Evolutionary conservation across 2,329 filamentous ascomycete genomes (phyloP).

Genomic region (Fusarium sp.): DNA sequence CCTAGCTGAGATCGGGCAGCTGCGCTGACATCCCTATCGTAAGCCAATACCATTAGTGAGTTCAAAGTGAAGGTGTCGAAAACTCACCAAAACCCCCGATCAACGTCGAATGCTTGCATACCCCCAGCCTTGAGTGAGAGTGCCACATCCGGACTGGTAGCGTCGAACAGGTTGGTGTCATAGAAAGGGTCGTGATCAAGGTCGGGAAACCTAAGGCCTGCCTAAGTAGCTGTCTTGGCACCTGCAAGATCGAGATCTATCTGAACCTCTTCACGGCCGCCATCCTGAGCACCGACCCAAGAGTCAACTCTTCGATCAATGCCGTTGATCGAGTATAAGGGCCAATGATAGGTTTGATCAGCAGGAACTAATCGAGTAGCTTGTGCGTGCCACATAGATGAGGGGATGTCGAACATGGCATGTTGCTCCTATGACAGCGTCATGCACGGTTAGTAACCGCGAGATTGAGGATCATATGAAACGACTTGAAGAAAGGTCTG

Average conservation of each 20-base stretch:
- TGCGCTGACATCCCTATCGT: background rate
- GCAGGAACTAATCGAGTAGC: background rate
- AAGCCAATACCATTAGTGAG: accelerated
- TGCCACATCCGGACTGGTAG: accelerated
- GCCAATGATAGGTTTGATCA: background rate
- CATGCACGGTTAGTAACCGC: background rate
- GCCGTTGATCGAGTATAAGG: background rate
- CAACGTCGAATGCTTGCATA: background rate
- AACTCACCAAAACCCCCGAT: background rate
- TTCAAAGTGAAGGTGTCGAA: background rate
- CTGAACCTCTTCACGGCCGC: background rate
- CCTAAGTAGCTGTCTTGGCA: background rate
- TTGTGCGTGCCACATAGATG: background rate
- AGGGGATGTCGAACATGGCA: background rate
- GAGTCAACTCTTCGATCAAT: background rate
- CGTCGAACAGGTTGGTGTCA: background rate
- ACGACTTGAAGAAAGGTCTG: accelerated
- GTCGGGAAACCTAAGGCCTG: background rate
- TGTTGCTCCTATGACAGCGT: background rate
- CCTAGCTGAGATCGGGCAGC: background rate
- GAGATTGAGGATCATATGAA: too few relatives aligned
- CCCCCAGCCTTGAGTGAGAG: background rate
- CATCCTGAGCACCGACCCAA: accelerated
- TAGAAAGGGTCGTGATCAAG: background rate
- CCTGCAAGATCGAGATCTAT: background rate